Evolutionary conservation across 495 filamentous ascomycete species (phyloP).

Genomic region (Astrocystis sublimbata): DNA sequence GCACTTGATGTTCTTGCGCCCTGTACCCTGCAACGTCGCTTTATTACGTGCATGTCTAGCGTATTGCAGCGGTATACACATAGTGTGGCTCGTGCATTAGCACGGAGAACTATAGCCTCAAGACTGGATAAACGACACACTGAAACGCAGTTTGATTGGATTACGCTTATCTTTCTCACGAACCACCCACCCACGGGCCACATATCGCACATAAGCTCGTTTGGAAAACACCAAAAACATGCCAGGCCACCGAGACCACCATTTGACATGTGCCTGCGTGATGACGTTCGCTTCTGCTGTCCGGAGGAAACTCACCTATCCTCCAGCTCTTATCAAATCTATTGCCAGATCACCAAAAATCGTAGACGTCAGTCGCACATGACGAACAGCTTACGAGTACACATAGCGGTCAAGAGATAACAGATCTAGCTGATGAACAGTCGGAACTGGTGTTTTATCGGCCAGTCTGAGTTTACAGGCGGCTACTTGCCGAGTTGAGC

Average conservation of each 20-base stretch:
- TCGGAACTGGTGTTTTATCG: too few species aligned
- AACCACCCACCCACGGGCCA: neutral
- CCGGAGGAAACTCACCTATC: neutral
- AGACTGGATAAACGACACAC: too few species aligned
- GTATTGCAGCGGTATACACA: too few species aligned
- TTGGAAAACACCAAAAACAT: too few species aligned
- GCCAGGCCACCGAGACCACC: neutral
- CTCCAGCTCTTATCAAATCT: neutral
- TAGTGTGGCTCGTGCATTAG: neutral
- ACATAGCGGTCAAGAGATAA: too few species aligned
- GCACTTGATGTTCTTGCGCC: too few species aligned
- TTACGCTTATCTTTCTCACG: neutral
- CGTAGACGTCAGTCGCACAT: neutral
- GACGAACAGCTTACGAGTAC: slow-evolving; percentile 1
- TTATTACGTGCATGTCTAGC: neutral
- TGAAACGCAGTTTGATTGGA: neutral
- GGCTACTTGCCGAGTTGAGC: too few species aligned
- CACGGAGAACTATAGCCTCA: neutral
- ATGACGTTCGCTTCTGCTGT: neutral
- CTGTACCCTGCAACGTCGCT: neutral
- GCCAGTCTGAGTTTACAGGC: too few species aligned
- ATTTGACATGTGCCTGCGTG: slow-evolving; percentile 6
- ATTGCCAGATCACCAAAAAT: neutral
- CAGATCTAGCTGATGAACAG: too few species aligned
- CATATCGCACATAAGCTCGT: neutral